Evolutionary conservation across 257 asterid species (phyloP), one percentile per base, ranked within the genome.

Genomic region (Solanum infundibuliforme): DNA sequence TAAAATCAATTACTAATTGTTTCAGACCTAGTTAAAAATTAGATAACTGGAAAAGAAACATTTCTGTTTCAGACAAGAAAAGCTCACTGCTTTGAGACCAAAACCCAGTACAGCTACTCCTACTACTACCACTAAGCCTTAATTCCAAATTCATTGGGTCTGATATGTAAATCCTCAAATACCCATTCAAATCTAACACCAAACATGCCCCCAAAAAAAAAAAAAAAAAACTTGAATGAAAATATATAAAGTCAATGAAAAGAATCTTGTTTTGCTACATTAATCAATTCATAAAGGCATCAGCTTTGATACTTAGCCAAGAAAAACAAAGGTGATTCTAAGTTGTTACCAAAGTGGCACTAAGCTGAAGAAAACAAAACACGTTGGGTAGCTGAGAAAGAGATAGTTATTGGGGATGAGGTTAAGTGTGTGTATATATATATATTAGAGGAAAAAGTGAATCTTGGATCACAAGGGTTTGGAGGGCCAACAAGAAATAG

Each of bases 401-500:
- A 75, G 65, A 31, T 43, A 20, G 75, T 21, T 13, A 16, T 4
- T 62, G 36, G 38, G 13, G 35, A 48, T 25, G 69, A 52, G 52
- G 58, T n/a, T 60, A 23, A 48, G 89, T 58, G 21, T 46, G 14
- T 62, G 29, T 46, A 1, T 31, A 5, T 18, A 16, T 32, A 60
- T 20, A 14, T 29, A 58, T 41, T 1, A 31, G 21, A 43, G 66
- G 77, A 84, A 79, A 41, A 52, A 52, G 86, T 48, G 87, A 66
- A 29, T 20, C 21, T 25, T 38, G 46, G 39, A 88, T 88, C 89
- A 88, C 87, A 69, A 83, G 87, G 84, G 87, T 88, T 83, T 72
- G 72, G 83, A 88, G 87, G 87, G 85, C 77, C 87, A 88, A 88
- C 77, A 75, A 88, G 79, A 88, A 83, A 83, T 31, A 68, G 55